Base-by-base conservation (phyloP, 2,329 filamentous ascomycete genomes). In the Cladophialophora exuberans region DNA sequence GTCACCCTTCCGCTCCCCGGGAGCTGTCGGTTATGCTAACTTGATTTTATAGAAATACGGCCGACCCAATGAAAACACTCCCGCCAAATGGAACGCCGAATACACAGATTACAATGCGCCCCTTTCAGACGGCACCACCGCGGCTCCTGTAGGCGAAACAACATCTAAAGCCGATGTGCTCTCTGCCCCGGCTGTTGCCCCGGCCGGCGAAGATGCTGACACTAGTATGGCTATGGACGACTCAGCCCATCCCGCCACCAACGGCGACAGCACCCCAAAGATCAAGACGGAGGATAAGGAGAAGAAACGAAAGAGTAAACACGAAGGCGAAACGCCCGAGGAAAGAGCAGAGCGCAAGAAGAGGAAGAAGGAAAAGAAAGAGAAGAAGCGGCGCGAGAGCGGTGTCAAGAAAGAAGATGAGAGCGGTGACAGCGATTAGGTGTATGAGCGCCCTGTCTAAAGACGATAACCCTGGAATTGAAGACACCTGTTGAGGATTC, bases 51-150 rank as follows among this genome's bases (percentile, higher is more conserved):
- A 83, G 80, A 99, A 99, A 86, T 97, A 85, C 67, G 94, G 94
- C 64, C 87, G 92, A 56, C 76, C 89, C 66, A 99, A 97, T 74
- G 93, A 97, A 73, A 85, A 86, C 62, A 99, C 94, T 4, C 94
- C 94, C 22, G 85, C 91, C 66, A 90, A 94, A 76, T 99, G 94
- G 94, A 91, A 89, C 65, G 77, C 83, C 31, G 88, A 89, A 64
- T 99, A 99, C 83, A 93, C 91, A 76, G 94, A 97, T 78, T 96
- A 86, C 78, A 86, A 82, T 68, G 77, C 81, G 13, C 81, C 82
- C 80, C 17, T 74, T 31, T 64, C 71, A 41, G 71, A 74, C 17
- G 72, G 78, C 10, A 70, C 75, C 6, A 70, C 73, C 5, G 73
- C 78, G 0, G 75, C 78, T 30, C 71, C 79, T 30, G 69, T 76